These are phyloP conservation scores for Trichoderma sp. DNA, from an alignment of 2,329 filamentous ascomycete genomes.

Conservation along the genomic window DNA sequence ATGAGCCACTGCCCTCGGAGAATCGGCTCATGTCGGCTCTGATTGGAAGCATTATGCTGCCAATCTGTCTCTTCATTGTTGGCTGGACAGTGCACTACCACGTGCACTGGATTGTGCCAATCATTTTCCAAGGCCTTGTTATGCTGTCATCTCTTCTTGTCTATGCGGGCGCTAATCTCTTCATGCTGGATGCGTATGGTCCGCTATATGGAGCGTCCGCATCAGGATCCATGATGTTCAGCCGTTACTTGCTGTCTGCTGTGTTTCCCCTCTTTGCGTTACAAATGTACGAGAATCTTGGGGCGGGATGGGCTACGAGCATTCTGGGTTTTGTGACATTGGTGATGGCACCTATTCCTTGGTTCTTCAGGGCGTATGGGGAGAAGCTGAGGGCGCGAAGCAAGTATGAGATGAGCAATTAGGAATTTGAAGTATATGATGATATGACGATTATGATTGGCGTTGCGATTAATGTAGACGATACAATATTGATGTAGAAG, in stretches of 20 bases:
- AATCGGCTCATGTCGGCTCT: slow-evolving; percentile 63
- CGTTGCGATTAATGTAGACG: not conserved
- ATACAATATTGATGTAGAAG: not conserved
- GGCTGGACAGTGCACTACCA: slow-evolving; percentile 57
- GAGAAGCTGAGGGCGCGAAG: slow-evolving; percentile 29
- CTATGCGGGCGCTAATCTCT: slow-evolving; percentile 32
- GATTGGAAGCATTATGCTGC: slow-evolving; percentile 62
- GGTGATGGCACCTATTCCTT: slow-evolving; percentile 40
- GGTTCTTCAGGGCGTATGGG: slow-evolving; percentile 32
- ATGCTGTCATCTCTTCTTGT: slow-evolving; percentile 33
- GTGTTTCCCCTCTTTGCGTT: slow-evolving; percentile 51
- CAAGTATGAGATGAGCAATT: slow-evolving; percentile 32
- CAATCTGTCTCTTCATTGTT: slow-evolving; percentile 67
- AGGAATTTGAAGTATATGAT: not conserved
- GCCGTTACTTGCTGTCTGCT: slow-evolving; percentile 57
- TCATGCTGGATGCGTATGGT: slow-evolving; percentile 34
- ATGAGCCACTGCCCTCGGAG: slow-evolving; percentile 61
- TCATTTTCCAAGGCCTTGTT: slow-evolving; percentile 30
- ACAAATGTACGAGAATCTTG: slow-evolving; percentile 43
- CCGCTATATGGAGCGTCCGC: slow-evolving; percentile 33
- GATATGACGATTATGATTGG: not conserved
- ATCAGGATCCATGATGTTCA: slow-evolving; percentile 32
- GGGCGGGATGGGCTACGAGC: slow-evolving; percentile 48
- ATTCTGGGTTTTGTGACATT: slow-evolving; percentile 44
- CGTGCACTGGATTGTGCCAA: slow-evolving; percentile 30